These are phyloP conservation scores for Monosporozyma yasuniensis DNA, from an alignment of 805 yeast species.

Conservation along the genomic window DNA sequence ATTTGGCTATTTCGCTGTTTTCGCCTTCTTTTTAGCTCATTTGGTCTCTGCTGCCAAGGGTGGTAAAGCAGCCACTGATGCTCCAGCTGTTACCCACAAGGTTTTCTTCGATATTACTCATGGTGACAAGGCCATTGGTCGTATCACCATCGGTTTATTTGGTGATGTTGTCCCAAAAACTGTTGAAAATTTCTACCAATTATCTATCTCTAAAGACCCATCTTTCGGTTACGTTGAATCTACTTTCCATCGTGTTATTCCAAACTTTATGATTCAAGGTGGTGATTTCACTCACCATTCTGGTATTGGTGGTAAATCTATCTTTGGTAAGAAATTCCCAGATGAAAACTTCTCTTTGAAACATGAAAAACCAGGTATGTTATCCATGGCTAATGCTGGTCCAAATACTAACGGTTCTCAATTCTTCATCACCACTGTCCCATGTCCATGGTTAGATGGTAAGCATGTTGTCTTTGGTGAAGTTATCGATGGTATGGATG, in stretches of 20 bases:
- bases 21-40: conserved; percentile 1
- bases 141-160: conserved; percentile 78
- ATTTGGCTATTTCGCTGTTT: background rate
- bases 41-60: conserved; percentile 7
- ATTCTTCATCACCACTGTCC: conserved; percentile 79
- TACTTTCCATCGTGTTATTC: conserved; percentile 65
- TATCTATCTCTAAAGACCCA: conserved; percentile 69
- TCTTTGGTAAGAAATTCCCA: conserved; percentile 56
- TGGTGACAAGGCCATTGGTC: conserved; percentile 69
- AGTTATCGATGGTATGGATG: conserved; percentile 80
- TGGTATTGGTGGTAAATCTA: conserved; percentile 70
- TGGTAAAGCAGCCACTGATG: conserved; percentile 15
- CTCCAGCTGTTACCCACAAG: conserved; percentile 51
- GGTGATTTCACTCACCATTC: conserved; percentile 66
- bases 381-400: conserved; percentile 79
- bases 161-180: conserved; percentile 85
- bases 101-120: conserved; percentile 82
- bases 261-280: conserved; percentile 70
- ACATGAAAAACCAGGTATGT: conserved; percentile 59
- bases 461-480: conserved; percentile 95
- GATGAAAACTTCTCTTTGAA: conserved; percentile 63
- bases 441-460: conserved; percentile 87
- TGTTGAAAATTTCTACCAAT: conserved; percentile 76
- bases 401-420: conserved; percentile 84
- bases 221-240: conserved; percentile 52